These are phyloP conservation scores for Brassica carinata DNA, from an alignment of 345 rosid genomes.

Conservation along the genomic window DNA sequence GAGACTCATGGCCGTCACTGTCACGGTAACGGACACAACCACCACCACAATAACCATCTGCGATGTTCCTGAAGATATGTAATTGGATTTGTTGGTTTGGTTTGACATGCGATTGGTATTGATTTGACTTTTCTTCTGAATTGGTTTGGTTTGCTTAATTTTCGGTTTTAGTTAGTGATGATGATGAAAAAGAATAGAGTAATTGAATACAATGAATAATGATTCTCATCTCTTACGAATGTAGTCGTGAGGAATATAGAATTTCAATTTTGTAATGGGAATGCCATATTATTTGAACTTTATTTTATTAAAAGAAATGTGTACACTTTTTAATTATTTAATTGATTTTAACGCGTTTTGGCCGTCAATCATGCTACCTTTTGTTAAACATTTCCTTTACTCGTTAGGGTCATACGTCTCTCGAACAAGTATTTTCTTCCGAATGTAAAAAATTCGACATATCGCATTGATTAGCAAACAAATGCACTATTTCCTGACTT, in stretches of 20 bases:
- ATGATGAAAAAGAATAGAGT: conserved; percentile 25
- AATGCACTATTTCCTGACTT: too few species aligned
- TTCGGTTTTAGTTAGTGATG: conserved; percentile 3
- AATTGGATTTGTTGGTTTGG: conserved; percentile 25
- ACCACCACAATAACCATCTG: conserved; percentile 29
- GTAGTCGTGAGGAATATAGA: conserved; percentile 31
- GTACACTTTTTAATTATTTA: conserved; percentile 5
- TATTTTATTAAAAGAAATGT: conserved; percentile 8
- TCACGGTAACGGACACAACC: conserved; percentile 34
- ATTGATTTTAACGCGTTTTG: conserved; percentile 29
- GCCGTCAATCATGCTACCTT: conserved; percentile 17
- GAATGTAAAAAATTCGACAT: background rate
- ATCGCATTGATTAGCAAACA: background rate
- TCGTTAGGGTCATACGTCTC: conserved; percentile 1
- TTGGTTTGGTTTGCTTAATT: conserved; percentile 22
- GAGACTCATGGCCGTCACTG: conserved; percentile 56
- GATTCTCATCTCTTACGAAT: conserved; percentile 15
- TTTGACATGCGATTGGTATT: conserved; percentile 3
- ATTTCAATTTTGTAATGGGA: conserved; percentile 20
- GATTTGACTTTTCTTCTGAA: conserved; percentile 1
- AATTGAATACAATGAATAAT: conserved; percentile 13
- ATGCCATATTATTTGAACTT: conserved; percentile 12
- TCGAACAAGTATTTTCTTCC: background rate
- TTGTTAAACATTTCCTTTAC: conserved; percentile 21
- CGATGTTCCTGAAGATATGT: conserved; percentile 19